Conservation (phyloP, 305 asterid genomes). For the Fraxinus sp. region DNA sequence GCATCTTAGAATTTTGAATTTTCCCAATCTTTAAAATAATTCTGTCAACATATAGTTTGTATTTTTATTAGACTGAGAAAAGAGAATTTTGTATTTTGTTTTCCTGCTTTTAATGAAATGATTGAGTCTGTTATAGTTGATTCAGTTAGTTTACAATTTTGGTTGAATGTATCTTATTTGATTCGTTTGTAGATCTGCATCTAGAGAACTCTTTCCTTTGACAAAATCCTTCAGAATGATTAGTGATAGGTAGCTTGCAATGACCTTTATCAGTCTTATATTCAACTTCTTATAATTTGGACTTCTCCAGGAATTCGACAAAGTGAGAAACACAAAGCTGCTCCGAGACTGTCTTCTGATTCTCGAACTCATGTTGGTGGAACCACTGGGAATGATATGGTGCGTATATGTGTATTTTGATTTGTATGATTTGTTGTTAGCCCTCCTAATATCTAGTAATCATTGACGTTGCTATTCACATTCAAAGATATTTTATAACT, state of each 20-base stretch:
- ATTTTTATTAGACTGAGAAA: not conserved
- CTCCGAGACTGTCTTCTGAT: conserved; percentile 27
- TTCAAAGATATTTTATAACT: not conserved
- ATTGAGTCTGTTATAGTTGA: not conserved
- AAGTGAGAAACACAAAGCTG: conserved; percentile 27
- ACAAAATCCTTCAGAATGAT: not conserved
- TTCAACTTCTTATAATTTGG: conserved; percentile 3
- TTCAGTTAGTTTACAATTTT: not conserved
- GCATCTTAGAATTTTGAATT: not conserved
- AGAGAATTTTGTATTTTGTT: not conserved
- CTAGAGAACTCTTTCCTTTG: not conserved
- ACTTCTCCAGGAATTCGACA: conserved; percentile 42
- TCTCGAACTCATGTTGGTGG: conserved; percentile 31
- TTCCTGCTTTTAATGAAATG: not conserved
- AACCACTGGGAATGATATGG: conserved; percentile 36
- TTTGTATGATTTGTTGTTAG: not conserved
- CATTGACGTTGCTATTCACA: not conserved
- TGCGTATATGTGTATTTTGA: conserved; percentile 19
- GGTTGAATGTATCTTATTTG: not conserved
- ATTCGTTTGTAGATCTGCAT: not conserved
- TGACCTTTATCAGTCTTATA: not conserved
- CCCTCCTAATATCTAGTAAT: not conserved
- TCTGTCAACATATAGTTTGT: not conserved
- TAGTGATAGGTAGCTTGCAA: not conserved
- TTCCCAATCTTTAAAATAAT: conserved; percentile 1